Evolutionary conservation across 106 monocot genomes (phyloP).

Genomic region (Cymbidium sinense): DNA sequence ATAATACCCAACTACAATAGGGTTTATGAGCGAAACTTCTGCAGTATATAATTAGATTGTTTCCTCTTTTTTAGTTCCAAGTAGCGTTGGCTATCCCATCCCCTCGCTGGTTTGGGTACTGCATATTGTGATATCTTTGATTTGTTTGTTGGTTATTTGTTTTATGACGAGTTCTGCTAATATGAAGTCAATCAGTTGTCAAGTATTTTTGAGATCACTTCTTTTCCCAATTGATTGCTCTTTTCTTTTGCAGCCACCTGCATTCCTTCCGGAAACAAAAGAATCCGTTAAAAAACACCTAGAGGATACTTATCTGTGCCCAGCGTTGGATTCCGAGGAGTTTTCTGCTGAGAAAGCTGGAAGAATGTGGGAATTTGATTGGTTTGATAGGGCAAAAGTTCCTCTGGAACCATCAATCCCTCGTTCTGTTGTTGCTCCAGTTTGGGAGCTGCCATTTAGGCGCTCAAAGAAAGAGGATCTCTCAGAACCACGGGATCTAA

Average conservation of each 20-base stretch:
- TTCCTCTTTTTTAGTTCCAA: not conserved
- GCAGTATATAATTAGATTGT: no score
- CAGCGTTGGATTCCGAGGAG: conserved; percentile 54
- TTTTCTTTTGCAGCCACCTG: conserved; percentile 57
- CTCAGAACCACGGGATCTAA: conserved; percentile 33
- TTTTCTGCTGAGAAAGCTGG: conserved; percentile 62
- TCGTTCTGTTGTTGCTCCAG: conserved; percentile 42
- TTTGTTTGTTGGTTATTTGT: conserved; percentile 1
- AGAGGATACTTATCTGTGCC: conserved; percentile 70
- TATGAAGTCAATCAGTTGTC: not conserved
- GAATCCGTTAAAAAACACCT: conserved; percentile 52
- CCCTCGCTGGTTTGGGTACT: not conserved
- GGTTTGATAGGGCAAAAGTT: conserved; percentile 65
- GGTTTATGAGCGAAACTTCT: not conserved
- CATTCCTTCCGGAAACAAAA: conserved; percentile 59
- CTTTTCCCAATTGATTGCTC: not conserved
- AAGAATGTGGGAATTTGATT: conserved; percentile 79
- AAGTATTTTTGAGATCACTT: not conserved
- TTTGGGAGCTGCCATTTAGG: conserved; percentile 81
- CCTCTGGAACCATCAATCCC: conserved; percentile 62
- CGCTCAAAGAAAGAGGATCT: conserved; percentile 22
- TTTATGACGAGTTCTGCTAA: not conserved
- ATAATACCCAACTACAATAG: not conserved
- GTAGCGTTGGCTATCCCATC: no score
- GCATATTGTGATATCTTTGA: not conserved